Evolutionary conservation across 306 rosid genomes (phyloP), one percentile per base, ranked within the genome.

Genomic region (Alnus rubra): DNA sequence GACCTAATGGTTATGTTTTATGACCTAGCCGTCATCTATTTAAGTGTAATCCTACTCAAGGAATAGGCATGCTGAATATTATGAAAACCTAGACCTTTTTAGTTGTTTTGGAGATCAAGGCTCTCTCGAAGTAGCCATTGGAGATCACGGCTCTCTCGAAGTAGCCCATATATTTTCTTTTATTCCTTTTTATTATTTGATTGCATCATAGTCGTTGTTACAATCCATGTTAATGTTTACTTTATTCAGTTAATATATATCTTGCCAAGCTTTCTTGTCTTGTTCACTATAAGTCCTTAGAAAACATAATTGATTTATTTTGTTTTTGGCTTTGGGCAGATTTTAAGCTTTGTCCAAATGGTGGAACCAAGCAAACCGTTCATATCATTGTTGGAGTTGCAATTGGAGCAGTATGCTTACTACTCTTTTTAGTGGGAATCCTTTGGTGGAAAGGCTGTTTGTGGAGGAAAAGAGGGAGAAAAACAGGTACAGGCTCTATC

Each of bases 401-500:
- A 56, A 67, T 69, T 44, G 92, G 90, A 74, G 82, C 74, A 63
- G 79, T 86, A n/a, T 84, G 82, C 83, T 35, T 88, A 9, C 47
- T 82, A 44, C 73, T 86, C 77, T 31, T 83, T 19, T n/a, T 82
- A 16, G 60, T 82, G 1, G 93, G 92, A 73, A 79, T 91, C 81
- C 82, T 86, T 72, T 77, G 88, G 86, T 86, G 93, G 89, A 88
- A 81, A 82, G 81, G 86, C 64, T 71, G 48, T 81, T 76, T 86
- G 63, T 62, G 49, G 69, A 71, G 75, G 64, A 86, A 69, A 62
- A 76, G 54, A 76, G 74, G 45, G 44, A 76, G 74, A 58, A 55
- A 56, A 37, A 53, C 79, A 85, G 90, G 90, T 85, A 69, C 49
- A 28, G 12, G 76, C 79, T 52, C 12, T 76, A 7, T 73, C 49